These are phyloP conservation scores for Eucalyptus polybractea DNA, from an alignment of 345 rosid genomes.

Conservation along the genomic window DNA sequence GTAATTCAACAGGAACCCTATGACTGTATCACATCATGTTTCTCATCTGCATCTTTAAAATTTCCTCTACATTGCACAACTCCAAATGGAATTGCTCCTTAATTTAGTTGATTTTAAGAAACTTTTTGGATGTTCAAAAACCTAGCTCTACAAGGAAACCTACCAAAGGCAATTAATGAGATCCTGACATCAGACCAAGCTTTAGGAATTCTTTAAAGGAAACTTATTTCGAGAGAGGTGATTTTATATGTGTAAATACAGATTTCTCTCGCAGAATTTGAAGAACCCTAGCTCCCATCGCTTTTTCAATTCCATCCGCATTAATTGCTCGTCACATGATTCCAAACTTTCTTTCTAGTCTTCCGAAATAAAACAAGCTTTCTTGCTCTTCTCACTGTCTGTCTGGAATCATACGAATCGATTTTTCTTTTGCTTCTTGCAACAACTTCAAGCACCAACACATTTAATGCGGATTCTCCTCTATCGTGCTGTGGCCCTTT, in stretches of 20 bases:
- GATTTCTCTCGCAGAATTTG: constrained; percentile 4
- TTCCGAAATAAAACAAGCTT: constrained; percentile 21
- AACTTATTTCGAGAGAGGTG: background rate
- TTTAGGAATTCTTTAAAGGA: background rate
- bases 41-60: background rate
- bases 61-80: background rate
- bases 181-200: constrained; percentile 20
- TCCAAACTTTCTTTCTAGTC: constrained; percentile 3
- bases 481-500: background rate
- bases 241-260: background rate
- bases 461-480: background rate
- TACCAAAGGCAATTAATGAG: constrained; percentile 4
- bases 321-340: constrained; percentile 38
- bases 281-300: constrained; percentile 13
- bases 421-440: background rate
- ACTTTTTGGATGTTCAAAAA: background rate
- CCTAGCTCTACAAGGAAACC: background rate
- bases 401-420: constrained; percentile 11
- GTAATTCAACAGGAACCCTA: background rate
- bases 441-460: background rate
- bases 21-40: background rate
- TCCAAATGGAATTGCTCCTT: background rate
- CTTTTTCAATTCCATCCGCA: constrained; percentile 4
- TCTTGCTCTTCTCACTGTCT: constrained; percentile 9
- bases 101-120: background rate